Evolutionary conservation across 192 early-diverging fungal genomes (phyloP).

Genomic region (Phycomyces blakesleeanus): DNA sequence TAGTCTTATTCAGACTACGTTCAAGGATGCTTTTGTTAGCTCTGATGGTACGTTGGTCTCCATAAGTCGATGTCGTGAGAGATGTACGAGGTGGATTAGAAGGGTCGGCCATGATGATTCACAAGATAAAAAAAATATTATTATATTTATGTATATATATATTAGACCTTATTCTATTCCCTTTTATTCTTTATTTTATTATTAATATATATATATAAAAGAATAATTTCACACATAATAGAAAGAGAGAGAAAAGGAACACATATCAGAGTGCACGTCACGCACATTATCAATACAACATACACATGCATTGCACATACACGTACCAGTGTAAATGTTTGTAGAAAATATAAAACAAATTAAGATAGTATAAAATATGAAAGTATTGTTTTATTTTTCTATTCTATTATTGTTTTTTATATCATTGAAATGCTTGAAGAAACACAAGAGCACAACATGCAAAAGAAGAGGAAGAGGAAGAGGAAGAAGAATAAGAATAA

Average conservation of each 20-base stretch:
- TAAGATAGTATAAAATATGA: too few species aligned
- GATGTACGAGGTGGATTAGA: slow-evolving; percentile 13
- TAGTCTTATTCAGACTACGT: slow-evolving; percentile 69
- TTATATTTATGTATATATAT: background rate
- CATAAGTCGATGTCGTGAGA: slow-evolving; percentile 22
- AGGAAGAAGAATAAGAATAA: too few species aligned
- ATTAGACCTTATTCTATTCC: background rate
- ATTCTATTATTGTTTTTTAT: background rate
- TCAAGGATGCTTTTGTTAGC: slow-evolving; percentile 60
- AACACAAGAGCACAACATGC: too few species aligned
- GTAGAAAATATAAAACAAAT: too few species aligned
- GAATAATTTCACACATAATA: too few species aligned
- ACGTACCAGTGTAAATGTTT: too few species aligned
- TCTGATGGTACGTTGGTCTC: slow-evolving; percentile 16
- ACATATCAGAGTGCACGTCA: too few species aligned
- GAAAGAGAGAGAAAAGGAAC: background rate
- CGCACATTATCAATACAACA: too few species aligned
- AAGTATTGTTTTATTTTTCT: background rate
- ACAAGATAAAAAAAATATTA: background rate
- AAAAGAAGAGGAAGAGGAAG: too few species aligned
- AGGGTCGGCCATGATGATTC: background rate
- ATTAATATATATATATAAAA: too few species aligned
- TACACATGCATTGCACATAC: too few species aligned
- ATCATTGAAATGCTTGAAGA: background rate
- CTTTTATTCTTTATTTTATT: too few species aligned